Conservation (phyloP, 2,329 filamentous ascomycete genomes). For the Whalleya microplaca region DNA sequence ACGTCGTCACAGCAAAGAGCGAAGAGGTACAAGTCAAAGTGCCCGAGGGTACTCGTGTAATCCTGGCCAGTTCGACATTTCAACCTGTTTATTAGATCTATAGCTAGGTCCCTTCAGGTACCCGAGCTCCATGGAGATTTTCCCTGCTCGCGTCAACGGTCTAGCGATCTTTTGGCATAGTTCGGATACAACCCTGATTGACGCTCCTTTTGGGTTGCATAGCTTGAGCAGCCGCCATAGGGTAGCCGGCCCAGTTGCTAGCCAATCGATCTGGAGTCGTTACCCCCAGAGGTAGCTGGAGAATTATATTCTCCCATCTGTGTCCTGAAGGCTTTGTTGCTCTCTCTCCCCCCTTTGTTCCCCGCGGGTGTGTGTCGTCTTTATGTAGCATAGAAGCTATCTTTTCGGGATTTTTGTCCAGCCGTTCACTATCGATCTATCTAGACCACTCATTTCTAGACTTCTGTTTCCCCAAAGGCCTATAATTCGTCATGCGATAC, state of each 20-base stretch:
- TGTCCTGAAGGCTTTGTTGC: conserved; percentile 28
- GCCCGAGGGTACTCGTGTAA: conserved; percentile 14
- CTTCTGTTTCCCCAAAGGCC: conserved; percentile 26
- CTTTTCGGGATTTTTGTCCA: conserved; percentile 18
- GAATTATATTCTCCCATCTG: conserved; percentile 33
- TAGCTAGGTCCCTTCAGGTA: conserved; percentile 23
- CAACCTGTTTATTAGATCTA: conserved; percentile 22
- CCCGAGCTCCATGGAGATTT: conserved; percentile 18
- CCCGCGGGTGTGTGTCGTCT: conserved; percentile 29
- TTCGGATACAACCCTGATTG: conserved; percentile 26
- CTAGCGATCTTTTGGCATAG: neutral
- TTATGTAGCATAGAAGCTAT: conserved; percentile 29
- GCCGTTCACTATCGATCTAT: conserved; percentile 27
- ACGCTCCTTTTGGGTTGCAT: conserved; percentile 37
- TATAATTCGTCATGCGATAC: conserved; percentile 29
- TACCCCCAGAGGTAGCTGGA: conserved; percentile 30
- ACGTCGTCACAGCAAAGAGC: conserved; percentile 14
- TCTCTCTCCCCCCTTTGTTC: conserved; percentile 29
- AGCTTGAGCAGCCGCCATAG: conserved; percentile 34
- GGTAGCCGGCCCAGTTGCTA: conserved; percentile 27
- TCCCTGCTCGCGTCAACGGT: conserved; percentile 11
- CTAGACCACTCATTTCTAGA: conserved; percentile 24
- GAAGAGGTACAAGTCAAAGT: conserved; percentile 19
- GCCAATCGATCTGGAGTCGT: conserved; percentile 38
- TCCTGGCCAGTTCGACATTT: conserved; percentile 26